Base-by-base conservation (phyloP, 1,284 basidiomycete genomes). In the Irpex rosettiformis region DNA sequence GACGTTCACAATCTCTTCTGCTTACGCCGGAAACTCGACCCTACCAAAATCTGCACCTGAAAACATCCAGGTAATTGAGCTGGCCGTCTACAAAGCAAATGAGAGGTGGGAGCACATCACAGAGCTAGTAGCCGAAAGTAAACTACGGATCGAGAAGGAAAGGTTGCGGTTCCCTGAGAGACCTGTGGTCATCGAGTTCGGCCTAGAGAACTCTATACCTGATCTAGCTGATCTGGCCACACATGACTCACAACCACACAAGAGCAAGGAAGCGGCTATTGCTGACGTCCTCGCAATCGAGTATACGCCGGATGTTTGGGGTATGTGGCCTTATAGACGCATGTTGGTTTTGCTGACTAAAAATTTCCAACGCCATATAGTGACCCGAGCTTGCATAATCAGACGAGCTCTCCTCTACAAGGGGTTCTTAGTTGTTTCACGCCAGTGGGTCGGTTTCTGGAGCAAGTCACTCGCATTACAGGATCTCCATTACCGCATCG, bases 401-500 rank as follows among this genome's bases (percentile, higher is more conserved):
- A 54, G 22, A 7, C 63, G 73, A 49, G 72, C 69, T 16, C 27
- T 67, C 13, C 69, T 78, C 3, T 70, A 69, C 7, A 75, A 70
- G 8, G 82, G 82, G 4, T 76, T 76, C 56, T 74, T 84, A 49
- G 77, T 78, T 29, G 68, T 83, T 16, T 75, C 77, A 1, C 65
- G 68, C 1, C 69, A 73, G 45, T 75, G 73, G 61, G 62, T 83
- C 29, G 76, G 76, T 13, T 82, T 81, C 69, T 83, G 80, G 81
- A 75, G 76, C 61, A 79, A 79, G 62, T 76, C 73, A 43, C 67
- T 79, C 22, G 70, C 75, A 4, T 68, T 75, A 54, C 61, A 67
- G n/a, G 74, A 80, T 61, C 67, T 75, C 27, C 72, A 76, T 62
- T 83, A 85, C 63, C 84, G 85, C 16, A 75, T 85, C 62, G 73